These are phyloP conservation scores for Leishmania martiniquensis DNA, from an alignment of 208 protist genomes.

Conservation along the genomic window DNA sequence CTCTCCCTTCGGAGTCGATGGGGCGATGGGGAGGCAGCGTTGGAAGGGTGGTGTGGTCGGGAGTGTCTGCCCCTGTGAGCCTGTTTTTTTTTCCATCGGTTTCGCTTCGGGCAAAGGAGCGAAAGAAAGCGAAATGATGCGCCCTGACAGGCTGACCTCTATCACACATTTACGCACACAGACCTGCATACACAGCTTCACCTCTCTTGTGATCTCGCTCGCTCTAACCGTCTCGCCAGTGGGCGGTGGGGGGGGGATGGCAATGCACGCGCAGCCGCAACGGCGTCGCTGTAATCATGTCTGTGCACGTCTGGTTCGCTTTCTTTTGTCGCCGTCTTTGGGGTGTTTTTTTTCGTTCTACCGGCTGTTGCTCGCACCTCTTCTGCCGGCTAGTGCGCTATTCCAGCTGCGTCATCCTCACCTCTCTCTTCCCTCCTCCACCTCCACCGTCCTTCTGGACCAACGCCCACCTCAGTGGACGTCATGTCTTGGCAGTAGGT, in stretches of 20 bases:
- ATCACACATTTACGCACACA: neutral
- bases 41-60: neutral
- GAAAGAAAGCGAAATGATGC: neutral
- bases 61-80: neutral
- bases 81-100: too few species aligned
- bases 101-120: neutral
- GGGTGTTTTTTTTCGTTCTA: neutral
- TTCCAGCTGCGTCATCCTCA: neutral
- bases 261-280: neutral
- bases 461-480: too few species aligned
- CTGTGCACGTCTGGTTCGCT: neutral
- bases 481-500: too few species aligned
- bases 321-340: conserved; percentile 2
- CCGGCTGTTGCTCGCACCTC: neutral
- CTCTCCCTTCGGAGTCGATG: neutral
- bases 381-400: too few species aligned
- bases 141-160: neutral
- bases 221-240: neutral
- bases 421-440: too few species aligned
- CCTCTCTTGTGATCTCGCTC: neutral
- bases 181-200: too few species aligned
- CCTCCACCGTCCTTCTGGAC: too few species aligned
- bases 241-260: too few species aligned
- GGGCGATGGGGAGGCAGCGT: neutral
- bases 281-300: neutral